phyloP scores from a whole-genome alignment of 495 filamentous ascomycete species.

The Penicillium desertorum region DNA sequence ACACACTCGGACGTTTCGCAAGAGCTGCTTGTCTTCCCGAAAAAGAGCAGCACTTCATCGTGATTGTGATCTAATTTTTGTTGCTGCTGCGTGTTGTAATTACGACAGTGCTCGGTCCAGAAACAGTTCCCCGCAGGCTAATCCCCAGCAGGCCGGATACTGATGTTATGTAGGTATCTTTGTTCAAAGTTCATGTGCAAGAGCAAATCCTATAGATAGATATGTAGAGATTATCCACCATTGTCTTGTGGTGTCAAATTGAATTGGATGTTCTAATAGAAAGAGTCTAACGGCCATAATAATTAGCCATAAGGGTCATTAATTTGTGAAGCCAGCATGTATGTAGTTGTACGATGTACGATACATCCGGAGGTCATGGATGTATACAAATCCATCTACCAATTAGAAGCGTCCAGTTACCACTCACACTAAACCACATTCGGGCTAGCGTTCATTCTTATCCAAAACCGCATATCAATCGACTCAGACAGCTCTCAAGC shows the following conservation, averaged over 20 bases:
- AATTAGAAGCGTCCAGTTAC: constrained; percentile 1
- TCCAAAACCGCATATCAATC: constrained; percentile 1
- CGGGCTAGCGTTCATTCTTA: background rate
- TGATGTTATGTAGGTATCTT: constrained; percentile 12
- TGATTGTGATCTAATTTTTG: constrained; percentile 5
- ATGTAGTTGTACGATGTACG: background rate
- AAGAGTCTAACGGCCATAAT: background rate
- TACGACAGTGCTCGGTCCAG: constrained; percentile 14
- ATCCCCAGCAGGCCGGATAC: constrained; percentile 3
- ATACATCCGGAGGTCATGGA: no score
- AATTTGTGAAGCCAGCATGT: background rate
- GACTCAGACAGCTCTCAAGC: background rate
- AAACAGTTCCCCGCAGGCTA: constrained; percentile 8
- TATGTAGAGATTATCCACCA: constrained; percentile 9
- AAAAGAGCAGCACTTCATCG: constrained; percentile 11
- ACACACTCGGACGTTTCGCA: constrained; percentile 5
- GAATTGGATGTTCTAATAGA: background rate
- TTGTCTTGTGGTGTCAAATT: constrained; percentile 1
- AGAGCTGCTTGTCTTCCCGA: constrained; percentile 5
- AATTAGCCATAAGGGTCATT: background rate
- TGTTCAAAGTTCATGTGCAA: constrained; percentile 7
- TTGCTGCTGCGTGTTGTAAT: constrained; percentile 18
- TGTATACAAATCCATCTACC: constrained; percentile 1
- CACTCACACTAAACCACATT: background rate
- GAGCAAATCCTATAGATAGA: constrained; percentile 11